Base-by-base conservation (phyloP, 2,329 filamentous ascomycete genomes). In the Penicillium sp. region DNA sequence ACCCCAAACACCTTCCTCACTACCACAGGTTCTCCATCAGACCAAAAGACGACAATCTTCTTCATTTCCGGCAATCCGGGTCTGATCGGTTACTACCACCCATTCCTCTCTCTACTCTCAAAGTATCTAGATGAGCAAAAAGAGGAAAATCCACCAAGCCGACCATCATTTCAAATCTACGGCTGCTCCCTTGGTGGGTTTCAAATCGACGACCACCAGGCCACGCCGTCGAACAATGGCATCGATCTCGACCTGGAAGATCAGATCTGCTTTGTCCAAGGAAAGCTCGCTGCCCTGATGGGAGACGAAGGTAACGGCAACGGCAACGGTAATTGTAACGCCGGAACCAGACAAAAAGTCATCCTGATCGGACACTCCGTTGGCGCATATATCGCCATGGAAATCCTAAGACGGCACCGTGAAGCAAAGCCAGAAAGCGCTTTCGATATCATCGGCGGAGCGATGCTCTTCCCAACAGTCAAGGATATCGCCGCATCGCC, bases 321-420 rank as follows among this genome's bases (percentile, higher is more conserved):
- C 9, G 13, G 11, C 18, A 46, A 34, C 8, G n/a, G 13, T 42
- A 39, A 13, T 3, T 2, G n/a, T 44, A 5, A 35, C 0, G 3
- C 49, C 7, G 40, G 39, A 22, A 18, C 5, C 4, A 62, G 37
- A 38, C 57, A 37, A 5, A 74, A 74, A 48, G 82, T 91, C 18
- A 78, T 90, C 8, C 74, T 92, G 16, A 82, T 89, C 48, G 89
- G 88, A 4, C 89, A 92, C 72, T 90, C 88, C 0, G 86, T 92
- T 1, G 89, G 89, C 24, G 78, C 84, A 10, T 92, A 89, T 69
- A 87, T 92, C 20, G 76, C 82, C 3, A 82, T 91, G 60, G 88
- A 92, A 69, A 74, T 89, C 31, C 82, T 89, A 46, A 78, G 85
- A 58, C 78, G 84, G 10, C 81, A 85, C 59, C 74, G 79, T 35